Evolutionary conservation across 2,329 filamentous ascomycete genomes (phyloP).

Genomic region (Fusarium udum): DNA sequence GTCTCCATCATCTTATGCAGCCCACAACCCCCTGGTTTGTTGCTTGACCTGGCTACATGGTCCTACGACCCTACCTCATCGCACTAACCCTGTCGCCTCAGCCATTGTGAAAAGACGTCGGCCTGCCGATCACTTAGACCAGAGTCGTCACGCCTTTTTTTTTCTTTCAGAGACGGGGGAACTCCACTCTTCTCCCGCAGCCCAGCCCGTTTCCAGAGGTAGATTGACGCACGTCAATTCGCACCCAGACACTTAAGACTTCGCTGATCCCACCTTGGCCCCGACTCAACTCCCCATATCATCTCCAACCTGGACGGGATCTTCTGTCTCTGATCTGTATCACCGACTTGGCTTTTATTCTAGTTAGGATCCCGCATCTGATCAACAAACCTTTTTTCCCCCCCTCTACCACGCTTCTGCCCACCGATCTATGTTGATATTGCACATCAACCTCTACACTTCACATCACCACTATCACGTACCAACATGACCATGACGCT

Average conservation of each 20-base stretch:
- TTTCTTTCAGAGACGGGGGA: slow-evolving; percentile 45
- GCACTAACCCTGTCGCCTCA: slow-evolving; percentile 57
- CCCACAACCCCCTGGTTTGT: slow-evolving; percentile 47
- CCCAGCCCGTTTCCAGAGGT: slow-evolving; percentile 51
- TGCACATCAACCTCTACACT: slow-evolving; percentile 26
- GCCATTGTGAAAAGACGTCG: slow-evolving; percentile 61
- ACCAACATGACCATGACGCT: slow-evolving; percentile 92
- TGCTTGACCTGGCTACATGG: slow-evolving; percentile 42
- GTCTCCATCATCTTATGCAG: slow-evolving; percentile 47
- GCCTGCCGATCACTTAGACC: slow-evolving; percentile 64
- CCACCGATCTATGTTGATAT: slow-evolving; percentile 41
- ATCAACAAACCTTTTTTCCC: slow-evolving; percentile 57
- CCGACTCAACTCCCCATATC: slow-evolving; percentile 46
- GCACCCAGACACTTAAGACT: slow-evolving; percentile 64
- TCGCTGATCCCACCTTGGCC: slow-evolving; percentile 64
- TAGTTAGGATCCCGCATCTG: slow-evolving; percentile 60
- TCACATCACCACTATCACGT: slow-evolving; percentile 27
- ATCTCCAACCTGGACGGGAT: slow-evolving; percentile 47
- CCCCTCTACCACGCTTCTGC: slow-evolving; percentile 29
- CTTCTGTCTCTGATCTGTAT: slow-evolving; percentile 53
- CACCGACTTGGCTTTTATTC: slow-evolving; percentile 57
- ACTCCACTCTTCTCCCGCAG: slow-evolving; percentile 52
- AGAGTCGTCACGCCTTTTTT: slow-evolving; percentile 61
- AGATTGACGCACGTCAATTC: slow-evolving; percentile 54
- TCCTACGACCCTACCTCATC: slow-evolving; percentile 53